phyloP scores from a whole-genome alignment of 768 basidiomycete species.

The Mycena kentingensis region DNA sequence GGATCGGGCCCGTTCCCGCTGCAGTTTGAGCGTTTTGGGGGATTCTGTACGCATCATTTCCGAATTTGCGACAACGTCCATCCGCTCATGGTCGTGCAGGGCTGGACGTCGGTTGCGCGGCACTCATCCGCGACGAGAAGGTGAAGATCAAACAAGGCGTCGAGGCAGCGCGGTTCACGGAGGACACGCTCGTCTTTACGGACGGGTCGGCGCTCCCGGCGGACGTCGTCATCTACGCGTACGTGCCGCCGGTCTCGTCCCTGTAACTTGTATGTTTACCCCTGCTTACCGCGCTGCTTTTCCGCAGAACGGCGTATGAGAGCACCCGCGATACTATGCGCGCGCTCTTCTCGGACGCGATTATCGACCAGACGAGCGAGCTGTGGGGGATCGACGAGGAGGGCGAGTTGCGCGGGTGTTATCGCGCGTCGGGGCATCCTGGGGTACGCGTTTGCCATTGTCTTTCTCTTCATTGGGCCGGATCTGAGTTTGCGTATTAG shows the following conservation, averaged over 20 bases:
- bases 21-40: conserved; percentile 34
- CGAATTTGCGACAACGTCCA: not conserved
- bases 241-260: conserved; percentile 26
- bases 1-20: conserved; percentile 33
- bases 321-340: conserved; percentile 35
- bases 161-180: conserved; percentile 35
- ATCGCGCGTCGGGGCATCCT: conserved; percentile 42
- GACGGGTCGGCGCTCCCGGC: conserved; percentile 34
- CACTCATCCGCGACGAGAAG: conserved; percentile 49
- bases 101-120: conserved; percentile 42
- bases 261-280: not conserved
- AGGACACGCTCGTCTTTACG: conserved; percentile 33
- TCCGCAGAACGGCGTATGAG: conserved; percentile 35
- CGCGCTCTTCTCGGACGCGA: conserved; percentile 39
- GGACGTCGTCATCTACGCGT: conserved; percentile 46
- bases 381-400: conserved; percentile 56
- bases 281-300: not conserved
- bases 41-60: conserved; percentile 23
- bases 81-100: not conserved
- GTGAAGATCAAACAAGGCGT: conserved; percentile 55
- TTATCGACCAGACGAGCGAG: conserved; percentile 40
- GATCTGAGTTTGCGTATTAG: conserved; percentile 4
- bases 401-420: conserved; percentile 44
- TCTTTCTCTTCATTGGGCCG: no score
- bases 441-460: conserved; percentile 22